Evolutionary conservation across 495 filamentous ascomycete species (phyloP), one percentile per base, ranked within the genome.

Genomic region (Penicillium cosmopolitanum): DNA sequence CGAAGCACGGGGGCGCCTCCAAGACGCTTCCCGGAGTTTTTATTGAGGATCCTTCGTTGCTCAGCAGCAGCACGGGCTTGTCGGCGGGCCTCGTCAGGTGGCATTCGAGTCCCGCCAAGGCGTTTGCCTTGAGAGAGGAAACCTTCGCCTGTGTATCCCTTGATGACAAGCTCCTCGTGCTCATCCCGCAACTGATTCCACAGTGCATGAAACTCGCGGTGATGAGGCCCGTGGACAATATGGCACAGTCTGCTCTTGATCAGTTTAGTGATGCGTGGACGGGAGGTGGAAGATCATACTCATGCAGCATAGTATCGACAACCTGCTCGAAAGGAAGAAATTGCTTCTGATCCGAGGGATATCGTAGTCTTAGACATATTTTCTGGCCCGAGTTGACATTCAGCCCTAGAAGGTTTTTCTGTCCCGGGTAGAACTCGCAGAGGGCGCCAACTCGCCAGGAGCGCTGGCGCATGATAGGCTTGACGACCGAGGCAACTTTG

Each of bases 301-400:
- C 95, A 69, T 98, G 95, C 33, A 98, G 84, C 90, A 98, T 94
- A 2, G 94, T 98, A 72, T 96, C 92, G 13, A 89, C 79, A 2
- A 96, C 83, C 60, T 90, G 75, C 53, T 96, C 92, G 25, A 93
- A 64, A 9, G 91, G 88, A 9, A 96, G 73, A 65, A 98, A 98
- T 69, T 90, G 87, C 51, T 74, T 84, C 42, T 85, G 79, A 74
- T 97, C 90, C 58, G 80, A 79, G 19, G 88, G 77, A 75, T 96
- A 89, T 35, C 95, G 89, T 21, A 98, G 77, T 55, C 94, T 87
- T 21, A 98, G 77, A 58, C 89, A 90, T 47, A 98, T 95, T 70
- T 87, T 88, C 65, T 89, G 80, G 16, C 92, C 92, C 8, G 66
- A 64, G 62, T 92, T 88, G 66, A 88, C 76, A 67, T 98, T 98